Conservation (phyloP, 768 basidiomycete species). For the Pulveroboletus ravenelii region DNA sequence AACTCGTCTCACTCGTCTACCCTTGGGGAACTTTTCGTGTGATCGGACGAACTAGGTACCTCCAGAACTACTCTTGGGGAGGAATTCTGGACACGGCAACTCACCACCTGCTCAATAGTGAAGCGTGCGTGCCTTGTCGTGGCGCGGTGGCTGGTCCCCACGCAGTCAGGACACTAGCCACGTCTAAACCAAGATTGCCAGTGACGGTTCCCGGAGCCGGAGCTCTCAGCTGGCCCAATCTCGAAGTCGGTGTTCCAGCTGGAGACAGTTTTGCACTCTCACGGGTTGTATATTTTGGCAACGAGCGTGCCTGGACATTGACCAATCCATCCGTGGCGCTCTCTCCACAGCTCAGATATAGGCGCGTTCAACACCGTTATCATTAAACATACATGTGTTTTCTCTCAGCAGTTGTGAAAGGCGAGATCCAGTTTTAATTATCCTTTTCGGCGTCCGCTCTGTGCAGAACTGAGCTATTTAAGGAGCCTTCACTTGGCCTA, state of each 20-base stretch:
- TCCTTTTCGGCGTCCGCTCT: neutral
- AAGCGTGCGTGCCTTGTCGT: neutral
- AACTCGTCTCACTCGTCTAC: too few relatives aligned
- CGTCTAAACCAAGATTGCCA: neutral
- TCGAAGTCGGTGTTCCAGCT: neutral
- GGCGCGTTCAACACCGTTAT: too few relatives aligned
- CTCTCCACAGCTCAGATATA: too few relatives aligned
- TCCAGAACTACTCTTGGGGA: too few relatives aligned
- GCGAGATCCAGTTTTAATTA: neutral
- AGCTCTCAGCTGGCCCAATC: too few relatives aligned
- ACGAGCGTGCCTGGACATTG: neutral
- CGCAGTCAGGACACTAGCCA: neutral
- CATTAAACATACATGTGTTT: neutral
- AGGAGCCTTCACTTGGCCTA: neutral
- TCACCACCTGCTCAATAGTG: too few relatives aligned
- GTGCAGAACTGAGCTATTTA: slow-evolving; percentile 4
- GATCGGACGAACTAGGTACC: too few relatives aligned
- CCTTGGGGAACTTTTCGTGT: too few relatives aligned
- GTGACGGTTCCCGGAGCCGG: neutral
- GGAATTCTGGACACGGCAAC: neutral
- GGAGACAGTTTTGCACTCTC: neutral
- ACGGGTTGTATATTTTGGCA: neutral
- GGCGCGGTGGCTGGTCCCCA: slow-evolving; percentile 1
- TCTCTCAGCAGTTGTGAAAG: neutral
- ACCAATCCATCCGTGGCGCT: neutral